These are phyloP conservation scores for Yamadazyma diddensiae DNA, from an alignment of 1,139 yeast species.

Conservation along the genomic window DNA sequence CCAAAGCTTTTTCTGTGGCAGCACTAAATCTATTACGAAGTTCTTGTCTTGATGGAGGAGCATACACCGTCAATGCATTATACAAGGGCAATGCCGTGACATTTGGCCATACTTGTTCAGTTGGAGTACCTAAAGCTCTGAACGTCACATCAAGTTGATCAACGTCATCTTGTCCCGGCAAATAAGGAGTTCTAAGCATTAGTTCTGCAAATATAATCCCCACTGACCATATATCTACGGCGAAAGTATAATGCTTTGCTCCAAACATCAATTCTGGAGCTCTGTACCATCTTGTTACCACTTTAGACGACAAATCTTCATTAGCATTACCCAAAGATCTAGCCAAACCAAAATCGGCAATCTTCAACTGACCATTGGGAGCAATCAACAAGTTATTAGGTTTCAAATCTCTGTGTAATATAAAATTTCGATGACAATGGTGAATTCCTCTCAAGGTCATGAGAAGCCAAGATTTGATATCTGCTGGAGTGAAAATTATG, in stretches of 20 bases:
- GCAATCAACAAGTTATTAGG: conserved; percentile 81
- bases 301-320: conserved; percentile 84
- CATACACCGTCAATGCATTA: conserved; percentile 68
- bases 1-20: conserved; percentile 84
- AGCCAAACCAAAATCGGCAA: conserved; percentile 97
- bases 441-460: conserved; percentile 94
- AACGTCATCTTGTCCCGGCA: conserved; percentile 87
- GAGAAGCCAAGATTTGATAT: conserved; percentile 88
- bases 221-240: conserved; percentile 91
- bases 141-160: conserved; percentile 91
- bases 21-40: conserved; percentile 83
- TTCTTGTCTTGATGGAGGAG: conserved; percentile 82
- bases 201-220: conserved; percentile 96
- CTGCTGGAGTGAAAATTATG: conserved; percentile 78
- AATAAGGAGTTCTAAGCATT: conserved; percentile 90
- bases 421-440: conserved; percentile 89
- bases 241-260: conserved; percentile 82
- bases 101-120: conserved; percentile 90
- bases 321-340: conserved; percentile 76
- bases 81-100: conserved; percentile 77
- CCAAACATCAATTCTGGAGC: conserved; percentile 93
- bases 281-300: conserved; percentile 95
- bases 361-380: conserved; percentile 81
- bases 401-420: conserved; percentile 85
- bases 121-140: conserved; percentile 93